A percentile compares a stretch with the other conserved stretches of the same genome.
These are phyloP conservation scores for Fusarium siculi DNA, from an alignment of 2,329 filamentous ascomycete species.

Conservation along the genomic window DNA sequence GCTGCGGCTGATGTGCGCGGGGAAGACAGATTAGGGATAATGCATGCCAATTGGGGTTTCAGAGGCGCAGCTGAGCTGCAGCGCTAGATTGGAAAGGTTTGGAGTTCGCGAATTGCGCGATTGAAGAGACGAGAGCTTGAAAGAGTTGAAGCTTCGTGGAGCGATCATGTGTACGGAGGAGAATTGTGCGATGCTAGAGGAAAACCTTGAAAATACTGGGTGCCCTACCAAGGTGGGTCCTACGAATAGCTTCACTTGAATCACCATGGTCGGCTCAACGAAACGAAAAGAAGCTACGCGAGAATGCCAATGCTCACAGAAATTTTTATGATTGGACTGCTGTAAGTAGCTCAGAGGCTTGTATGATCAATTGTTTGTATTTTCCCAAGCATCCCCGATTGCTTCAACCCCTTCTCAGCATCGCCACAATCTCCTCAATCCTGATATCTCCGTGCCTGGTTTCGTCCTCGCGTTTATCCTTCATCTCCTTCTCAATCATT, in stretches of 20 bases:
- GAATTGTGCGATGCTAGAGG: not conserved
- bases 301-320: not conserved
- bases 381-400: not conserved
- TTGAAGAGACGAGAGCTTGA: fast-evolving
- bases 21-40: not conserved
- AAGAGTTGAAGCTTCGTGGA: not conserved
- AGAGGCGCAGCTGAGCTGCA: not conserved
- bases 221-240: not conserved
- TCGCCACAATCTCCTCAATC: not conserved
- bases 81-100: not conserved
- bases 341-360: not conserved
- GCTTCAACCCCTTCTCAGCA: not conserved
- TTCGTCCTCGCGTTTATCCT: no score
- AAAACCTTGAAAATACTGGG: not conserved
- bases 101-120: not conserved
- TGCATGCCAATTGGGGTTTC: not conserved
- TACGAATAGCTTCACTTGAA: not conserved
- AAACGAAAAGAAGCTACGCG: not conserved
- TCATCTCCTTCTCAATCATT: not conserved
- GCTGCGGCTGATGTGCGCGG: not conserved
- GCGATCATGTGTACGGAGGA: no score
- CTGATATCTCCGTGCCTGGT: not conserved
- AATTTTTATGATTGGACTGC: fast-evolving
- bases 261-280: not conserved
- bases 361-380: not conserved